phyloP scores from a whole-genome alignment of 2,329 filamentous ascomycete genomes.

The Arthrobotrys entomopaga region DNA sequence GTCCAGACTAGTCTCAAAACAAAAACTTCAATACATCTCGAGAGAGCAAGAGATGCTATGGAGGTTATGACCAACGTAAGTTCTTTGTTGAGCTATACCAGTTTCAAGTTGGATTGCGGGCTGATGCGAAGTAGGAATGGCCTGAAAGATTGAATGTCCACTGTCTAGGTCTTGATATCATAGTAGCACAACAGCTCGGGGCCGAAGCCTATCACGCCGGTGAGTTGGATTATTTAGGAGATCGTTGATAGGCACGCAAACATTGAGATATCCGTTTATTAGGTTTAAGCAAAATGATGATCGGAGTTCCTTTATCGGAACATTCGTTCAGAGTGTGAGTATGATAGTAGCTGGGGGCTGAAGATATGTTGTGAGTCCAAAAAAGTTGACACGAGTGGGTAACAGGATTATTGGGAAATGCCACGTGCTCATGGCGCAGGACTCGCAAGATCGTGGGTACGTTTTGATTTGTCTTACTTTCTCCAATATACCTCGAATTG shows the following conservation, averaged over 20 bases:
- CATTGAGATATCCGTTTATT: neutral
- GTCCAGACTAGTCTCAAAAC: conserved; percentile 72
- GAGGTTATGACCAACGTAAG: conserved; percentile 35
- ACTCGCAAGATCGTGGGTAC: conserved; percentile 37
- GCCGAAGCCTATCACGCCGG: conserved; percentile 43
- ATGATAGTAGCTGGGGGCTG: conserved; percentile 16
- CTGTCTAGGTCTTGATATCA: conserved; percentile 49
- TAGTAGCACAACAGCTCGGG: conserved; percentile 40
- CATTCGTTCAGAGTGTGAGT: conserved; percentile 51
- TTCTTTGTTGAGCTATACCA: neutral
- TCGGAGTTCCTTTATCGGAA: conserved; percentile 31
- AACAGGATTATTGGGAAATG: conserved; percentile 54
- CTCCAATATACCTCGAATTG: conserved; percentile 9
- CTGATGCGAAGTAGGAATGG: conserved; percentile 60
- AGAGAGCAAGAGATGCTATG: conserved; percentile 63
- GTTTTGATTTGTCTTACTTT: conserved; percentile 45
- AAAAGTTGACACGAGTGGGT: conserved; percentile 40
- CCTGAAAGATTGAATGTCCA: conserved; percentile 43
- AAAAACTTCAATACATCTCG: conserved; percentile 71
- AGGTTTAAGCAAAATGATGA: conserved; percentile 52
- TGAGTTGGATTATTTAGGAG: conserved; percentile 15
- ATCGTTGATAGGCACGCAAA: neutral
- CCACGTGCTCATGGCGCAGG: conserved; percentile 54
- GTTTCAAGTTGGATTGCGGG: conserved; percentile 50
- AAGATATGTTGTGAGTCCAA: neutral